Percentiles rank a stretch among this genome's conserved stretches.
phyloP scores from a whole-genome alignment of 495 filamentous ascomycete species.

The Elaphomyces granulatus region DNA sequence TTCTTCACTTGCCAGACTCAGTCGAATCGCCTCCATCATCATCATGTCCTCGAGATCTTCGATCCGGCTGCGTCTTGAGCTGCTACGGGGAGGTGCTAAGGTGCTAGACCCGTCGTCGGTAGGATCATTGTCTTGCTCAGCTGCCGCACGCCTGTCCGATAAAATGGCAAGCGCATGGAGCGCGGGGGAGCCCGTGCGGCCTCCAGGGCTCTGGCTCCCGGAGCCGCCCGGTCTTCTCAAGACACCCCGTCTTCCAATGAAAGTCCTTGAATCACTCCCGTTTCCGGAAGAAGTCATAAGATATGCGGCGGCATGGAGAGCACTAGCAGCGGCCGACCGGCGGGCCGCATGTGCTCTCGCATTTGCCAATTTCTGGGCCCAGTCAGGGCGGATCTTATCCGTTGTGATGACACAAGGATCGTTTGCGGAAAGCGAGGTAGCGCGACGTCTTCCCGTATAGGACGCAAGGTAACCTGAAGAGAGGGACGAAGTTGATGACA shows the following conservation, averaged over 20 bases:
- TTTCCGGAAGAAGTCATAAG: slow-evolving; percentile 55
- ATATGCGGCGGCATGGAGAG: slow-evolving; percentile 89
- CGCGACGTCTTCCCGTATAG: slow-evolving; percentile 41
- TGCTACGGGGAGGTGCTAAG: slow-evolving; percentile 36
- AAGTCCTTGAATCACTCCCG: slow-evolving; percentile 31
- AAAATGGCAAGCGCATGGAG: slow-evolving; percentile 37
- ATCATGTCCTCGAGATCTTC: slow-evolving; percentile 95
- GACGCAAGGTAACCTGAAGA: slow-evolving; percentile 24
- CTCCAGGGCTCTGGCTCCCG: slow-evolving; percentile 14
- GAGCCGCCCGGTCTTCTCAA: slow-evolving; percentile 25
- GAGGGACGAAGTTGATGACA: slow-evolving; percentile 46
- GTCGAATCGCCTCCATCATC: slow-evolving; percentile 89
- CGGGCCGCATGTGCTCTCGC: slow-evolving; percentile 73
- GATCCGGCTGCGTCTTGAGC: slow-evolving; percentile 49
- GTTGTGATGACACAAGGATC: slow-evolving; percentile 78
- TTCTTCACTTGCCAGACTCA: slow-evolving; percentile 82
- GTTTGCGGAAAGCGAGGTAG: slow-evolving; percentile 68
- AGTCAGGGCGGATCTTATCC: slow-evolving; percentile 83
- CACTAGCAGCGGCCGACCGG: slow-evolving; percentile 83
- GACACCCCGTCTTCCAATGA: slow-evolving; percentile 35
- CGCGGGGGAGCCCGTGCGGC: slow-evolving; percentile 31
- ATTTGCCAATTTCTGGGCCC: slow-evolving; percentile 76
- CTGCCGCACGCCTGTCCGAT: slow-evolving; percentile 28
- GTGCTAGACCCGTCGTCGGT: slow-evolving; percentile 30
- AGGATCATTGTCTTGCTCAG: slow-evolving; percentile 21